These are phyloP conservation scores for Amphicarpaea edgeworthii DNA, from an alignment of 306 rosid genomes.

Conservation along the genomic window DNA sequence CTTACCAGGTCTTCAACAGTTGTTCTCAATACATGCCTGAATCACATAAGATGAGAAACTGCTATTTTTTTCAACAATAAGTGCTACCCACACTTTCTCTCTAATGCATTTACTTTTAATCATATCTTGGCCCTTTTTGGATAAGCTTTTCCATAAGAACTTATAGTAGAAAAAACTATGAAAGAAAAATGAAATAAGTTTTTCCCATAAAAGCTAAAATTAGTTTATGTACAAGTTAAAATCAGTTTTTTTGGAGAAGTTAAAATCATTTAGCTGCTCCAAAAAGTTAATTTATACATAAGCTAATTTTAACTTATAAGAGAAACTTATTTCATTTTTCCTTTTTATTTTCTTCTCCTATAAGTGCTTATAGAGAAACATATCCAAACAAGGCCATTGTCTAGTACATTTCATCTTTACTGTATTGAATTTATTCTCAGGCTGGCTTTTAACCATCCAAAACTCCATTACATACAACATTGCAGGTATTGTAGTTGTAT, in stretches of 20 bases:
- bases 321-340: background rate
- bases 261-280: background rate
- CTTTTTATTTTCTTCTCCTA: background rate
- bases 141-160: background rate
- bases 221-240: too few species aligned
- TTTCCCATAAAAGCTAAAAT: too few species aligned
- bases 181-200: too few species aligned
- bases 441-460: background rate
- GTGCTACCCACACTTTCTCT: slow-evolving; percentile 16
- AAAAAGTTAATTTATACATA: background rate
- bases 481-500: background rate
- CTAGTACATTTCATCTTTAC: background rate
- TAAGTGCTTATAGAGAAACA: background rate
- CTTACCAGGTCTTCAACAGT: background rate
- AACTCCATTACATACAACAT: background rate
- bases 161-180: background rate
- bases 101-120: slow-evolving; percentile 9
- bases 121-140: background rate
- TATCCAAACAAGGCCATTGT: background rate
- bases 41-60: background rate
- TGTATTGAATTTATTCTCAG: background rate
- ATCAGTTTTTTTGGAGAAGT: too few species aligned
- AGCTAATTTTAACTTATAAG: background rate
- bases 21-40: background rate
- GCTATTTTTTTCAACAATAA: background rate